These are phyloP conservation scores for Aspergillus udagawae DNA, from an alignment of 2,329 filamentous ascomycete genomes.

Conservation along the genomic window DNA sequence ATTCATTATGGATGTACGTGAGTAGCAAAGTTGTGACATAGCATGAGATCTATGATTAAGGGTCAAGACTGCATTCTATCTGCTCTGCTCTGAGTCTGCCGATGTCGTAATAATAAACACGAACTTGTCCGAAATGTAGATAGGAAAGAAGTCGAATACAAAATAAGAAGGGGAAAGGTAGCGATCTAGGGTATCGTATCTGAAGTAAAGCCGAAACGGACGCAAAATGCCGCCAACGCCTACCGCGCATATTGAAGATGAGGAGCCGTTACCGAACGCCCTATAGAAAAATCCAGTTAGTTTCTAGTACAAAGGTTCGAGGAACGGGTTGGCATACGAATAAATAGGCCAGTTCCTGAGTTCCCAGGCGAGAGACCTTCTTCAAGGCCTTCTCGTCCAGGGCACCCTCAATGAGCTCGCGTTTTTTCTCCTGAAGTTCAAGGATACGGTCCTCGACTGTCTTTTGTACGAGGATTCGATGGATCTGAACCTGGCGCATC, in stretches of 20 bases:
- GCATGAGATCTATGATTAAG: background rate
- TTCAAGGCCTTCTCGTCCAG: constrained; percentile 70
- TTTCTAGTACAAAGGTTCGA: background rate
- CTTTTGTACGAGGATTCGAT: constrained; percentile 69
- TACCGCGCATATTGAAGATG: background rate
- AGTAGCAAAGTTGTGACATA: background rate
- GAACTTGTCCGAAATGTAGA: background rate
- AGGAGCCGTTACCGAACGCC: constrained; percentile 15
- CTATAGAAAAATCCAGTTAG: constrained; percentile 8
- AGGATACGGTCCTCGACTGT: constrained; percentile 89
- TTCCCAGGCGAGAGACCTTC: constrained; percentile 62
- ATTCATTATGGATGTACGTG: background rate
- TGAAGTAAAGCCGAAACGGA: background rate
- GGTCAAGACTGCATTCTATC: background rate
- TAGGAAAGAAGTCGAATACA: background rate
- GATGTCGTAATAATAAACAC: background rate
- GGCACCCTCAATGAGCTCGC: constrained; percentile 70
- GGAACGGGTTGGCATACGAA: constrained; percentile 47
- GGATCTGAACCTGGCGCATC: constrained; percentile 66
- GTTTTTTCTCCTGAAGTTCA: constrained; percentile 72
- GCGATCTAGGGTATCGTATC: constrained; percentile 5
- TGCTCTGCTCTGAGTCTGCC: background rate
- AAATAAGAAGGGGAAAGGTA: background rate
- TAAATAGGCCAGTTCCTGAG: constrained; percentile 65
- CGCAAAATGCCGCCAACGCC: constrained; percentile 8